Percentiles rank a stretch among this genome's conserved stretches.
These are phyloP conservation scores for Tieghemostelium lacteum DNA, from an alignment of 78 protist species.

Conservation along the genomic window DNA sequence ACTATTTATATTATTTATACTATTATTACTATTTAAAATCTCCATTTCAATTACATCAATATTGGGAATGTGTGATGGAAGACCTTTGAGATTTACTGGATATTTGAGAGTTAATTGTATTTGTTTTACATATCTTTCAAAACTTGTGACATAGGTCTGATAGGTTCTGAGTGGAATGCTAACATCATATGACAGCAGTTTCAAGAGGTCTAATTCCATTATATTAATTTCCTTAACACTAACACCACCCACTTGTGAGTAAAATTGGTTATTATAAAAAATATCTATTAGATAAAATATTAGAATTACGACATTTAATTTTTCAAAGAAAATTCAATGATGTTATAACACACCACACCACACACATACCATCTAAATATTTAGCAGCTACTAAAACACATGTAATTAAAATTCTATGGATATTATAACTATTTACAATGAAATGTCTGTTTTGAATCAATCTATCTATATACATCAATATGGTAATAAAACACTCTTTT, in stretches of 20 bases:
- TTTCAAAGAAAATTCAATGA: no score
- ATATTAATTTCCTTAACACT: conserved; percentile 47
- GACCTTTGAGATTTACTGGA: neutral
- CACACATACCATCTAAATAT: conserved; percentile 59
- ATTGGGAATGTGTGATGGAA: neutral
- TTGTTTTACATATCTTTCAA: conserved; percentile 33
- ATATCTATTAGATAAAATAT: conserved; percentile 9
- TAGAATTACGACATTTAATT: neutral
- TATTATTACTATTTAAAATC: conserved; percentile 7
- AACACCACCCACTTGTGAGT: conserved; percentile 71
- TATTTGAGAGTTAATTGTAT: conserved; percentile 8
- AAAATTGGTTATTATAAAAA: conserved; percentile 69
- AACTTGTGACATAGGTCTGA: neutral
- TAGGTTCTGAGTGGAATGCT: neutral
- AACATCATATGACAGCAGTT: conserved; percentile 44
- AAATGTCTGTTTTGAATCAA: conserved; percentile 45
- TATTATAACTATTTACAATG: conserved; percentile 70
- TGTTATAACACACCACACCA: neutral
- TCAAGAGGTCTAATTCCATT: conserved; percentile 59
- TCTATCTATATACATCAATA: conserved; percentile 64
- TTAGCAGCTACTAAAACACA: conserved; percentile 58
- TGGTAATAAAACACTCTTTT: conserved; percentile 65
- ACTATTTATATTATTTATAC: neutral
- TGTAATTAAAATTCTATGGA: conserved; percentile 72
- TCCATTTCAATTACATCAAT: neutral